phyloP scores from a whole-genome alignment of 2,329 filamentous ascomycete species.

The Aspergillus quadrilineatus region DNA sequence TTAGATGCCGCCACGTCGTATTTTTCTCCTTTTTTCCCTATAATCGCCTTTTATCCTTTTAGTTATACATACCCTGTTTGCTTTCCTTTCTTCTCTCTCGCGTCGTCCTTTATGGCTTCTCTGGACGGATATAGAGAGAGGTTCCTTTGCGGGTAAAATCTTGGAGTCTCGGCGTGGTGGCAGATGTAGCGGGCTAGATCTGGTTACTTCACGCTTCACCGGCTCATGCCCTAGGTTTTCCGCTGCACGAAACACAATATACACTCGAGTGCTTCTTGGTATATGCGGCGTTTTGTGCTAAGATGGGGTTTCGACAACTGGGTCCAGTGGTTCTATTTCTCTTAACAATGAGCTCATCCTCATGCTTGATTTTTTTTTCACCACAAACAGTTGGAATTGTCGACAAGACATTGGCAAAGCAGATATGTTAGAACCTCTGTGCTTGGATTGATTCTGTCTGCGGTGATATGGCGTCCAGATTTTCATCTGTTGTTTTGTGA shows the following conservation, averaged over 20 bases:
- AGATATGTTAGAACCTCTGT: too few species aligned
- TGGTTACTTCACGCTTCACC: neutral
- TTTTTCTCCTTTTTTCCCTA: neutral
- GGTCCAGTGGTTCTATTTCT: neutral
- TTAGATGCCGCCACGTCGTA: slow-evolving; percentile 4
- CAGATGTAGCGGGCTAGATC: neutral
- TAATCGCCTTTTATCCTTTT: neutral
- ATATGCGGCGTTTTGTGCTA: too few species aligned
- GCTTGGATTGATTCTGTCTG: too few species aligned
- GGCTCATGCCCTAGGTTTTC: neutral
- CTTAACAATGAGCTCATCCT: neutral
- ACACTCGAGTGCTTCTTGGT: too few species aligned
- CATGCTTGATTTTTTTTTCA: neutral
- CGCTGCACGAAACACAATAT: too few species aligned
- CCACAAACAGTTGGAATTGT: neutral
- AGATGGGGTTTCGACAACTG: too few species aligned
- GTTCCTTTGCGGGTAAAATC: neutral
- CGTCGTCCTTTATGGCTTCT: neutral
- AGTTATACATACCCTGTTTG: too few species aligned
- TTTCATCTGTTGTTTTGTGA: too few species aligned
- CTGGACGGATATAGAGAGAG: neutral
- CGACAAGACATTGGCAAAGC: neutral
- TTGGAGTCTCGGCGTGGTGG: slow-evolving; percentile 1
- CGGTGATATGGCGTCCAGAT: too few species aligned
- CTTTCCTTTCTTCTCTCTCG: neutral